phyloP scores from a whole-genome alignment of 495 filamentous ascomycete species.

The Penicillium herquei region DNA sequence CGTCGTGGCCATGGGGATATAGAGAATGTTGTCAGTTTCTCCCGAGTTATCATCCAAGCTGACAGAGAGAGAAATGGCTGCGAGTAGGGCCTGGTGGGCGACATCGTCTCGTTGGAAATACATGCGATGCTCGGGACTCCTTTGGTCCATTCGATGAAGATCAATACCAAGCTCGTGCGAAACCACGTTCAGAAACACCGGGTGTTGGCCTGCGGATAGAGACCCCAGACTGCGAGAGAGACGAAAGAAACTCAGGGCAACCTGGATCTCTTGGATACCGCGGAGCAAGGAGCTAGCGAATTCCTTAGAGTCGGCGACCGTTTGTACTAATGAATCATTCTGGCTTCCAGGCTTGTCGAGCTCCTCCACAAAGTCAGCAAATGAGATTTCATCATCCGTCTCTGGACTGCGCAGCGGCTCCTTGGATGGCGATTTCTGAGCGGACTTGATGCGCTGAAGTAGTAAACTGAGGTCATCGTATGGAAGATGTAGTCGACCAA shows the following conservation, averaged over 20 bases:
- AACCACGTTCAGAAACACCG: slow-evolving; percentile 78
- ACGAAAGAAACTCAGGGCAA: slow-evolving; percentile 89
- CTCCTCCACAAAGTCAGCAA: slow-evolving; percentile 78
- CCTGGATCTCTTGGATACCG: slow-evolving; percentile 93
- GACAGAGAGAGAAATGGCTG: slow-evolving; percentile 87
- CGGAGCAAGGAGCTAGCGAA: slow-evolving; percentile 86
- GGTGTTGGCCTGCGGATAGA: slow-evolving; percentile 60
- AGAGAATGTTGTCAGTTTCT: slow-evolving; percentile 81
- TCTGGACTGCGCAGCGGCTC: slow-evolving; percentile 37
- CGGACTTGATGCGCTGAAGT: slow-evolving; percentile 47
- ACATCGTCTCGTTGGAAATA: slow-evolving; percentile 94
- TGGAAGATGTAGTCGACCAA: slow-evolving; percentile 85
- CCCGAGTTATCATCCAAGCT: slow-evolving; percentile 85
- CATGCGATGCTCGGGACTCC: slow-evolving; percentile 95
- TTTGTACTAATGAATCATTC: slow-evolving; percentile 75
- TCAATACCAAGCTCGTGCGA: slow-evolving; percentile 97
- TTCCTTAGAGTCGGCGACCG: slow-evolving; percentile 89
- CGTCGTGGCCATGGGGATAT: slow-evolving; percentile 96
- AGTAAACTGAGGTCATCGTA: slow-evolving; percentile 80
- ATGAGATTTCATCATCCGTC: slow-evolving; percentile 56
- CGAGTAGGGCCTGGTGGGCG: slow-evolving; percentile 91
- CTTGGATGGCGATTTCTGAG: slow-evolving; percentile 27
- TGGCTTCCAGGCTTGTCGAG: slow-evolving; percentile 68
- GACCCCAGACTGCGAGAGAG: slow-evolving; percentile 73
- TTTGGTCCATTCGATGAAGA: slow-evolving; percentile 87